Percentiles rank a stretch among this genome's conserved stretches.
Conservation (phyloP, 495 filamentous ascomycete genomes). For the Neurospora africana region DNA sequence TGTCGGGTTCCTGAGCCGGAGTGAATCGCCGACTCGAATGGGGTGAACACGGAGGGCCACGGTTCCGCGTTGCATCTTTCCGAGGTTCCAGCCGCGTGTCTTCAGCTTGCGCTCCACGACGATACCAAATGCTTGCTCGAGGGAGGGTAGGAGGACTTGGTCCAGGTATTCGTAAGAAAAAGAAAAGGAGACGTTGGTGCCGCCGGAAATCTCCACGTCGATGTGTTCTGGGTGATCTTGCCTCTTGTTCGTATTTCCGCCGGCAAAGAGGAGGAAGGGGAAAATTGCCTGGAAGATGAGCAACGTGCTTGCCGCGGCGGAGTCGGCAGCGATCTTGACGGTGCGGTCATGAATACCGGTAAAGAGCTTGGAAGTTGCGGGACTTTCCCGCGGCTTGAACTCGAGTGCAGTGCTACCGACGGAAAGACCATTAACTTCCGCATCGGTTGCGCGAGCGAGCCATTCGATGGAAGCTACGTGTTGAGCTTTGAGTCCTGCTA, state of each 20-base stretch:
- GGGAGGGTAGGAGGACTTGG: conserved; percentile 63
- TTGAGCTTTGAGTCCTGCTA: conserved; percentile 59
- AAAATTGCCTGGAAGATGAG: conserved; percentile 78
- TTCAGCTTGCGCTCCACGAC: conserved; percentile 44
- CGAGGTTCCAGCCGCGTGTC: conserved; percentile 57
- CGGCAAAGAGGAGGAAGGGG: conserved; percentile 60
- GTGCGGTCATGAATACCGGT: conserved; percentile 14
- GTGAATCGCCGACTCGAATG: conserved; percentile 26
- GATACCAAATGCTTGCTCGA: conserved; percentile 53
- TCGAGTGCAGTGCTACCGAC: conserved; percentile 45
- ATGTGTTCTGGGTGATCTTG: conserved; percentile 23
- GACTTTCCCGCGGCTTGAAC: conserved; percentile 36
- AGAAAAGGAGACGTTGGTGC: conserved; percentile 65
- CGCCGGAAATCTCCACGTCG: conserved; percentile 56
- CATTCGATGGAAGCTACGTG: conserved; percentile 60
- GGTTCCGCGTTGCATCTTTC: conserved; percentile 44
- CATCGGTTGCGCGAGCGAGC: conserved; percentile 53
- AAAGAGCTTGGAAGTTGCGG: conserved; percentile 20
- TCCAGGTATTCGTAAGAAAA: conserved; percentile 67
- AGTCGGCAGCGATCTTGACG: conserved; percentile 34
- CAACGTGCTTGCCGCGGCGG: conserved; percentile 41
- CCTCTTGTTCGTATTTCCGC: conserved; percentile 18
- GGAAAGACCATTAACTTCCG: conserved; percentile 42
- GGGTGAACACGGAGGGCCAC: conserved; percentile 50
- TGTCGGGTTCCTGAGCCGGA: conserved; percentile 38